Evolutionary conservation across 2,329 filamentous ascomycete genomes (phyloP), one percentile per base, ranked within the genome.

Genomic region (Venturiaceae sp.): DNA sequence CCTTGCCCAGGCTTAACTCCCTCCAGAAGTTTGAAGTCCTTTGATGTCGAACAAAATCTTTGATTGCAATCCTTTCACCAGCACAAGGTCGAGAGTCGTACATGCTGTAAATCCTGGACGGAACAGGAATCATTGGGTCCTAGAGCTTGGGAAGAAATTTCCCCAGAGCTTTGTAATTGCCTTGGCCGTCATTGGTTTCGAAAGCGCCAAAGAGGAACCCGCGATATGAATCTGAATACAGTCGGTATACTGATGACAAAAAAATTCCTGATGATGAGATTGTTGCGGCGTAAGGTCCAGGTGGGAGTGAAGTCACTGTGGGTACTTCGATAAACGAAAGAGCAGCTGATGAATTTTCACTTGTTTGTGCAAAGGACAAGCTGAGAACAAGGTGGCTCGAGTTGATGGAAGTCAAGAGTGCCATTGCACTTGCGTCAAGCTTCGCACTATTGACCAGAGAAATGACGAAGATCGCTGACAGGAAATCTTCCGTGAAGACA

Each of bases 41-140:
- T 77, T 75, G 39, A 86, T 68, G 61, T 83, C 75, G 64, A 77
- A 83, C 52, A 85, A n/a, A 81, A 62, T 87, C 84, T 66, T 87
- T 87, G 58, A 86, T 75, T 0, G 77, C 83, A 0, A 86, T 67
- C 19, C 84, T 76, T 3, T 84, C 77, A 19, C 84, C 83, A 5
- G 81, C 79, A 0, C 87, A 72, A 0, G 83, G 83, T 64, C 81
- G 77, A n/a, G 75, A 72, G 0, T 68, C 64, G 68, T 74, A 83
- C 16, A 54, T 19, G 19, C 52, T 36, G 69, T 85, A 85, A 0
- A 86, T 71, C 9, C 83, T 75, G 6, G 82, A 85, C 3, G 83
- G 83, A 0, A 86, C 83, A 3, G 72, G 77, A 53, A 77, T 72
- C 52, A 34, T 23, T 5, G 52, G n/a, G 23, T 54, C 52, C 34